Evolutionary conservation across 257 asterid species (phyloP), one percentile per base, ranked within the genome.

Genomic region (Buddleja alternifolia): DNA sequence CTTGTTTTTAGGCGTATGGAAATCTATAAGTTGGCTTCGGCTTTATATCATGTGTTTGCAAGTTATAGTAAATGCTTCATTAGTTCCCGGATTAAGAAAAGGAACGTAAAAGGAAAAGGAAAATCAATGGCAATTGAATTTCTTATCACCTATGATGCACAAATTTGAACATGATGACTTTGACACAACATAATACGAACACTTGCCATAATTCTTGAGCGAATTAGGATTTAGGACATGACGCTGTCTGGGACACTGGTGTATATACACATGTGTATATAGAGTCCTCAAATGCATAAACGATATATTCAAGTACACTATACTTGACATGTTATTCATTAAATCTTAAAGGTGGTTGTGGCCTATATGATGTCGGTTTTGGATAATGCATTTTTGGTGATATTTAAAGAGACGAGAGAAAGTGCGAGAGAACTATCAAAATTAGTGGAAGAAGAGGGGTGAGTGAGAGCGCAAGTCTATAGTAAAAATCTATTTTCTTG

Each of bases 341-440:
- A 5, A 10, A 16, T 52, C 23, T 46, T 37, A 46, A 23, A 32
- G 19, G 72, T 20, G 40, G 47, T 16, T 45, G 50, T 8, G 63
- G 65, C 50, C 20, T 58, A 5, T 46, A 54, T 66, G 19, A 45
- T 44, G 54, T 71, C 65, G 42, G 37, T 66, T 76, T 21, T 46
- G 55, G n/a, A 12, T 51, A 51, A 61, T 7, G 59, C 24, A 23
- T 51, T 41, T 20, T 29, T 29, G 34, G 47, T 55, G 14, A 29
- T 37, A 4, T 45, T 52, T 34, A n/a, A 48, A 48, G 55, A 52
- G 76, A 50, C 9, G 44, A 63, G 52, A 50, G 19, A 64, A 40
- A 23, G 23, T 29, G 8, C 21, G 45, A 61, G 53, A 45, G 11
- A 34, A 47, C 29, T 34, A 24, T 19, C 19, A 10, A 41, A 51